phyloP scores from a whole-genome alignment of 495 filamentous ascomycete genomes.

The Articulospora tetracladia region DNA sequence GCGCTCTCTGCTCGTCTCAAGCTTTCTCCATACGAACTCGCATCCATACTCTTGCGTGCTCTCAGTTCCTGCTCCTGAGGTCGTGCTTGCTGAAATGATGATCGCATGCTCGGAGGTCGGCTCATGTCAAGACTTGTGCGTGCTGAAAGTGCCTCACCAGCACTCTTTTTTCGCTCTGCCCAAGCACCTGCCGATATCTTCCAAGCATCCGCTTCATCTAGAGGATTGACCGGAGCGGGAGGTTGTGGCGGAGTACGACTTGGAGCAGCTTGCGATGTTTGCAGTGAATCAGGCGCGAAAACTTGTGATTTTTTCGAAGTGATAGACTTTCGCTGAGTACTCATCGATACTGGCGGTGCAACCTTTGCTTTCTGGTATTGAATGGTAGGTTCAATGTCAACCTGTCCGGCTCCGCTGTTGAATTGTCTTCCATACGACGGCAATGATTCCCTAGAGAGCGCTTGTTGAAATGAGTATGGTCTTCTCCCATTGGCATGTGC shows the following conservation, averaged over 20 bases:
- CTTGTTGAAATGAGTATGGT: neutral
- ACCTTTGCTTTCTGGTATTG: neutral
- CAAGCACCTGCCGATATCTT: neutral
- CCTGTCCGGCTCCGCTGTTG: neutral
- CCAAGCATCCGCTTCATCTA: neutral
- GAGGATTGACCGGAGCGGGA: neutral
- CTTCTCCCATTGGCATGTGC: neutral
- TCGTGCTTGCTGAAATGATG: neutral
- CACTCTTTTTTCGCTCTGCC: neutral
- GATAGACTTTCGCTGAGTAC: neutral
- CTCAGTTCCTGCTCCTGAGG: neutral
- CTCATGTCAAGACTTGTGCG: neutral
- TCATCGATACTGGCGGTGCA: slow-evolving; percentile 6
- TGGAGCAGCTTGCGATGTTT: neutral
- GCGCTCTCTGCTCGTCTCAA: neutral
- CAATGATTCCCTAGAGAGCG: neutral
- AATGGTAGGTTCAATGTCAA: neutral
- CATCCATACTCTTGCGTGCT: neutral
- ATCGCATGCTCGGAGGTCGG: neutral
- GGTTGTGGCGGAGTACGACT: neutral
- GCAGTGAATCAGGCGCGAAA: neutral
- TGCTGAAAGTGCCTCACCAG: slow-evolving; percentile 1
- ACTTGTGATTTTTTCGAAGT: neutral
- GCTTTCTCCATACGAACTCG: neutral
- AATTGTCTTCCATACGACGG: neutral